phyloP scores from a whole-genome alignment of 2,329 filamentous ascomycete genomes.

The Monosporascus sp. region DNA sequence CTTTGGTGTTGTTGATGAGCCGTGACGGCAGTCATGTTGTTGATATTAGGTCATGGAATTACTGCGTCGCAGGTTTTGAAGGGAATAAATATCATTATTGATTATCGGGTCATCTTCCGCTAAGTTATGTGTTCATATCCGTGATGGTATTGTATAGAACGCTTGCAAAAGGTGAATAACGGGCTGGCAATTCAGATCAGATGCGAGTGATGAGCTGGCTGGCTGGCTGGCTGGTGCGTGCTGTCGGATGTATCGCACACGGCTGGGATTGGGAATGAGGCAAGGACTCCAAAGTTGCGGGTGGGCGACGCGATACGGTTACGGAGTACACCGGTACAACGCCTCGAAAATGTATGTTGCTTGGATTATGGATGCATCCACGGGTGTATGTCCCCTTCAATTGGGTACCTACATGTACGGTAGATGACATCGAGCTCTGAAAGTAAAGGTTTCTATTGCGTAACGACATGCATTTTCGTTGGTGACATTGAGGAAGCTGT shows the following conservation, averaged over 20 bases:
- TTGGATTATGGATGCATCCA: too few species aligned
- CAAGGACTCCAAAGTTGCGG: not conserved
- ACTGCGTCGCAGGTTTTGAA: not conserved
- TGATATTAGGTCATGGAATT: not conserved
- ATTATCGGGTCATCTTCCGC: too few species aligned
- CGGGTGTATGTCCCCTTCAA: too few species aligned
- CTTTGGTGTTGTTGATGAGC: not conserved
- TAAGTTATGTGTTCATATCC: not conserved
- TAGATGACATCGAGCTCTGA: too few species aligned
- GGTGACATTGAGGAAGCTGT: too few species aligned
- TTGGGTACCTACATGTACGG: too few species aligned
- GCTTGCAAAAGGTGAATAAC: not conserved
- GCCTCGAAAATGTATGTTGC: too few species aligned
- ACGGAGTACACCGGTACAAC: not conserved
- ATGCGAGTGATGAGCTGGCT: not conserved
- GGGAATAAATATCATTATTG: not conserved
- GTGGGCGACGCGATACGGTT: not conserved
- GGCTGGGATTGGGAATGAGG: not conserved
- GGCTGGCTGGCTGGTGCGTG: not conserved
- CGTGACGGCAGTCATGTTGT: not conserved
- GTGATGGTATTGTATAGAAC: not conserved
- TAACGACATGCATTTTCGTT: too few species aligned
- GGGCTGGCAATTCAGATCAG: not conserved
- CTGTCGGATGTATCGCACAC: not conserved
- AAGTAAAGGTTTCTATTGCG: too few species aligned